Conservation (phyloP, 768 basidiomycete genomes). For the Lentinula guzmanii region DNA sequence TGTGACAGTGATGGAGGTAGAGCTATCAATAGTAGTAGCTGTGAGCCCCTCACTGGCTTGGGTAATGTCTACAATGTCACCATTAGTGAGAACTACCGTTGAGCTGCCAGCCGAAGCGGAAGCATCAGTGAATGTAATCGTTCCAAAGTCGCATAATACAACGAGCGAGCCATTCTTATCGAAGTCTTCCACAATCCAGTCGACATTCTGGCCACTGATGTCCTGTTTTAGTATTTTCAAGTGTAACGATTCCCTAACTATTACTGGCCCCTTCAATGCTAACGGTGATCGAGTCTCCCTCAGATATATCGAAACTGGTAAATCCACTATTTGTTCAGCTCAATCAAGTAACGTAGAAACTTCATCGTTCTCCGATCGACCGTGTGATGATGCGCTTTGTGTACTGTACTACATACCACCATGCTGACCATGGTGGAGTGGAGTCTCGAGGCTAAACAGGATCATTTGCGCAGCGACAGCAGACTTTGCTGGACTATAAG, state of each 20-base stretch:
- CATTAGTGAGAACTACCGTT: slow-evolving; percentile 14
- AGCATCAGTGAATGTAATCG: slow-evolving; percentile 22
- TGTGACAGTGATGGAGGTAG: neutral
- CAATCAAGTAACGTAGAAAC: neutral
- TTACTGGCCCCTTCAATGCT: neutral
- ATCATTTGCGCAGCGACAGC: neutral
- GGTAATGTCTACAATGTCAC: slow-evolving; percentile 22
- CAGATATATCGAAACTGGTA: neutral
- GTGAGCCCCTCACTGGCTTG: slow-evolving; percentile 21
- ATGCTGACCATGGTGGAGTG: neutral
- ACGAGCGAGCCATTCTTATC: slow-evolving; percentile 3
- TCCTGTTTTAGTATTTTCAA: slow-evolving; percentile 5
- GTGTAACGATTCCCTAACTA: neutral
- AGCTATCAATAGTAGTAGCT: neutral
- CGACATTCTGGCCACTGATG: neutral
- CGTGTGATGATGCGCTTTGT: neutral
- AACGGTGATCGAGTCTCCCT: slow-evolving; percentile 1
- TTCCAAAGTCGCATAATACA: slow-evolving; percentile 10
- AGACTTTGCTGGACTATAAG: neutral
- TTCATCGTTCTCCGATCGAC: neutral
- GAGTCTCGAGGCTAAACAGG: neutral
- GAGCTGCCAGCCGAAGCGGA: slow-evolving; percentile 10
- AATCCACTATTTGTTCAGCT: neutral
- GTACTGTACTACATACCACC: neutral
- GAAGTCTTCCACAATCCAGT: slow-evolving; percentile 9